These are phyloP conservation scores for Chiua virens DNA, from an alignment of 768 basidiomycete genomes.

Conservation along the genomic window DNA sequence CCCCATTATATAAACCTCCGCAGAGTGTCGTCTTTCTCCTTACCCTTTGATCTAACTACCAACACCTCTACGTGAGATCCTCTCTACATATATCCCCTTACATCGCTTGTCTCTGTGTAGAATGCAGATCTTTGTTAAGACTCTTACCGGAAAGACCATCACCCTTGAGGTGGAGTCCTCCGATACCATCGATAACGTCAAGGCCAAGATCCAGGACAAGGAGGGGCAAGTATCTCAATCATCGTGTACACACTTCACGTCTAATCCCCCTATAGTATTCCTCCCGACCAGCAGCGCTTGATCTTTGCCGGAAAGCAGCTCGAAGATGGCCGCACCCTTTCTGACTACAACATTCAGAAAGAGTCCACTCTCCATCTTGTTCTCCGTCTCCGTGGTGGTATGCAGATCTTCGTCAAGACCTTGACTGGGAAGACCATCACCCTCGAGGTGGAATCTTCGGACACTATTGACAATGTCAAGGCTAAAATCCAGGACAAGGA, in stretches of 20 bases:
- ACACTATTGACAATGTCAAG: slow-evolving; percentile 87
- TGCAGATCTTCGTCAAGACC: slow-evolving; percentile 84
- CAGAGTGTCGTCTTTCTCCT: not conserved
- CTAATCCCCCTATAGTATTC: slow-evolving; percentile 46
- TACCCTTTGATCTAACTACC: slow-evolving; percentile 3
- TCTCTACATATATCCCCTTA: not conserved
- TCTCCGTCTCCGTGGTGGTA: slow-evolving; percentile 88
- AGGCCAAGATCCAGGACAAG: slow-evolving; percentile 66
- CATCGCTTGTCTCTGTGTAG: not conserved
- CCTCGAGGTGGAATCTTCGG: slow-evolving; percentile 84
- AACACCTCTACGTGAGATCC: slow-evolving; percentile 4
- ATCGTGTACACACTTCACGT: not conserved
- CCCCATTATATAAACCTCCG: slow-evolving; percentile 14
- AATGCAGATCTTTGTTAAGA: slow-evolving; percentile 81
- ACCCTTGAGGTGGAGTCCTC: slow-evolving; percentile 30
- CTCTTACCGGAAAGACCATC: slow-evolving; percentile 86
- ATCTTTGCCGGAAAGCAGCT: slow-evolving; percentile 97
- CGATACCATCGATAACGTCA: slow-evolving; percentile 28
- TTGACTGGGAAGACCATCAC: slow-evolving; percentile 90
- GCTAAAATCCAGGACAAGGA: slow-evolving; percentile 95
- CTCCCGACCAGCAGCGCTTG: slow-evolving; percentile 91
- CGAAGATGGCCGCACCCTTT: slow-evolving; percentile 89
- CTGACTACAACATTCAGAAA: slow-evolving; percentile 94
- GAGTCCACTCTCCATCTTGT: slow-evolving; percentile 89
- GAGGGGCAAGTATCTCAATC: slow-evolving; percentile 40